Base-by-base conservation (phyloP, 495 filamentous ascomycete genomes). In the Podospora didyma region DNA sequence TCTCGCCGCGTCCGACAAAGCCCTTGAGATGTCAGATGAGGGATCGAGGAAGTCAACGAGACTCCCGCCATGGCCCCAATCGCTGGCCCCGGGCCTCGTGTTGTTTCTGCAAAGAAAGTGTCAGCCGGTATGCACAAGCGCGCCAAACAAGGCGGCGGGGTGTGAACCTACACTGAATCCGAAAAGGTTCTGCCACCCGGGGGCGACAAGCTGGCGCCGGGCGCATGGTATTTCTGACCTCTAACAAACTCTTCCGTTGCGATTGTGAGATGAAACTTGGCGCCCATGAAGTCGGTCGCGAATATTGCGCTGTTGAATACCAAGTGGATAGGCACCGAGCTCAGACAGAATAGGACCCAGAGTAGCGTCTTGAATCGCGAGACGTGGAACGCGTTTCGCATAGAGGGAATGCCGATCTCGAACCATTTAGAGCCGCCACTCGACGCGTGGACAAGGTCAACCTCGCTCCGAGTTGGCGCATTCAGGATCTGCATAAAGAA, bases 401-500 rank as follows among this genome's bases (percentile, higher is more conserved):
- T 42, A 2, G 54, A 49, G 20, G 46, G 54, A 23, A 56, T 31
- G 9, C 53, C 53, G 10, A 56, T 49, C 26, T 56, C 53, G 20
- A 56, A 2, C 31, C 44, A 47, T 24, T 17, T 48, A n/a, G 42
- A 19, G 7, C 42, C 42, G 42, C 42, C 42, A 11, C 53, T 7
- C 26, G 26, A 3, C 4, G 26, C 26, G 23, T 58, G 55, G 23
- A 41, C 55, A 3, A 28, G 23, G 24, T 58, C 49, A 19, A 58
- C 20, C 7, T 51, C 49, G 37, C 3, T 20, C 5, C 55, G 47
- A 6, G 55, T 46, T 7, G 55, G 55, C 21, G 48, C 55, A 26
- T 22, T 37, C n/a, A 58, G 21, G 11, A 46, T 26, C 55, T 58
- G 55, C 55, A 58, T 58, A 24, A 51, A 58, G 39, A 51, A 58